Evolutionary conservation across 139 green algal genomes (phyloP).

Genomic region (Auxenochlorella pyrenoidosa): DNA sequence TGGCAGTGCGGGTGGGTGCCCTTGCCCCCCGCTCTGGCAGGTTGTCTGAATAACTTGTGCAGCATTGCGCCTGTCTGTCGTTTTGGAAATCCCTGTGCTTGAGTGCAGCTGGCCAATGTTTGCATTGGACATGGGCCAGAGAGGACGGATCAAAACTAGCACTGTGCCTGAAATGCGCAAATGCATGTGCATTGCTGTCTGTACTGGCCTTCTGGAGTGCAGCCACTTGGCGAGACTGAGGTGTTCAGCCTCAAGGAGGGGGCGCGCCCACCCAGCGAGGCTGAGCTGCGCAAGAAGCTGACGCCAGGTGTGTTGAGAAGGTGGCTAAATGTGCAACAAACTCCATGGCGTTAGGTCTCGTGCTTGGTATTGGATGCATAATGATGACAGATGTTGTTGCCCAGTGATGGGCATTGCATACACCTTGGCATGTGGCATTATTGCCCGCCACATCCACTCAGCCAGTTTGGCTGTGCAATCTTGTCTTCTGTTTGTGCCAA

Average conservation of each 20-base stretch:
- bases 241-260: slow-evolving; percentile 34
- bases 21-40: neutral
- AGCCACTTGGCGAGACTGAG: slow-evolving; percentile 28
- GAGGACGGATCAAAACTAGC: too few relatives aligned
- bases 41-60: neutral
- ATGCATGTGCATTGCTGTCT: neutral
- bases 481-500: too few relatives aligned
- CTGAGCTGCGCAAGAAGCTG: slow-evolving; percentile 46
- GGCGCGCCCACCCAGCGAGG: slow-evolving; percentile 46
- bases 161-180: too few relatives aligned
- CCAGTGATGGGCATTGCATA: too few relatives aligned
- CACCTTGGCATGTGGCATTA: too few relatives aligned
- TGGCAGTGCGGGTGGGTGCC: slow-evolving; percentile 23
- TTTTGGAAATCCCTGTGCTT: too few relatives aligned
- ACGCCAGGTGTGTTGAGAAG: neutral
- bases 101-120: neutral
- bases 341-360: too few relatives aligned
- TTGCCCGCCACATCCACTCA: too few relatives aligned
- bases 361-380: too few relatives aligned
- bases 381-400: too few relatives aligned
- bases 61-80: too few relatives aligned
- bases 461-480: too few relatives aligned
- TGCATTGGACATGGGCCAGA: neutral
- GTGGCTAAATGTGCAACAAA: neutral
- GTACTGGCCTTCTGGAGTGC: neutral